Evolutionary conservation across 2,329 filamentous ascomycete species (phyloP).

Genomic region (Colletotrichum sp.): DNA sequence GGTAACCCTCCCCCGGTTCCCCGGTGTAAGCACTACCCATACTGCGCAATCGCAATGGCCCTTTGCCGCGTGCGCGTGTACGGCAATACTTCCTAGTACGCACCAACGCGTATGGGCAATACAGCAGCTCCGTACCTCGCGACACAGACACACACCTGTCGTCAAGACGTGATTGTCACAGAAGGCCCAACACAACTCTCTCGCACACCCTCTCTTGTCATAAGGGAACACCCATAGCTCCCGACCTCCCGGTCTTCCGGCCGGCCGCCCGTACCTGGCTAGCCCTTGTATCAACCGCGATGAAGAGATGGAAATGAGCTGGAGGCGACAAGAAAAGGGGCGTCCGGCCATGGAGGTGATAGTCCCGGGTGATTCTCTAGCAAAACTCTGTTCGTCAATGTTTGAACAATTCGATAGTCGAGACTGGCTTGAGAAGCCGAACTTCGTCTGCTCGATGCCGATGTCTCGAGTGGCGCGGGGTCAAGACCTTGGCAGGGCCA

Average conservation of each 20-base stretch:
- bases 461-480: background rate
- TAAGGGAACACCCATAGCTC: background rate
- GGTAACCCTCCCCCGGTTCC: slow-evolving; percentile 10
- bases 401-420: background rate
- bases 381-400: background rate
- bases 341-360: background rate
- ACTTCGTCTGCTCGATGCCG: background rate
- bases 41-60: background rate
- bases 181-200: background rate
- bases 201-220: background rate
- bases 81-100: background rate
- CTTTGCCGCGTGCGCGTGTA: background rate
- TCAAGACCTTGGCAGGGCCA: background rate
- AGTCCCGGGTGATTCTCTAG: background rate
- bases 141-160: background rate
- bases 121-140: background rate
- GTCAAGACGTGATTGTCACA: background rate
- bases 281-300: background rate
- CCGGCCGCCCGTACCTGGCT: slow-evolving; percentile 1
- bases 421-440: background rate
- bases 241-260: slow-evolving; percentile 12
- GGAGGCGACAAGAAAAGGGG: background rate
- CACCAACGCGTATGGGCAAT: background rate
- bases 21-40: background rate
- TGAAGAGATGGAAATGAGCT: background rate